phyloP scores from a whole-genome alignment of 805 yeast genomes.

The Komagataella populi region DNA sequence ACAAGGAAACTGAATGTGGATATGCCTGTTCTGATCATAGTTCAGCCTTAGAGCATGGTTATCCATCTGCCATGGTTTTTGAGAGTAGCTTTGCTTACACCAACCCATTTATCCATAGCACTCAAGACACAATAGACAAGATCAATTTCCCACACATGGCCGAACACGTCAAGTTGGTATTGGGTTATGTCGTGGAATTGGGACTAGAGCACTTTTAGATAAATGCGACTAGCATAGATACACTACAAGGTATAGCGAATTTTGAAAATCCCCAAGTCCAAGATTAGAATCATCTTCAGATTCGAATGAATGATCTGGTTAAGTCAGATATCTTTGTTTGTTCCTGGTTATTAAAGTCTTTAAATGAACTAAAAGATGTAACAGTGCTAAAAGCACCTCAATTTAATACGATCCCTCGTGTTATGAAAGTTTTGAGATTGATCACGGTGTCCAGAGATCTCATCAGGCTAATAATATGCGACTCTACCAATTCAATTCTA shows the following conservation, averaged over 20 bases:
- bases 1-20: slow-evolving; percentile 69
- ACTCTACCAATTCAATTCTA: slow-evolving; percentile 4
- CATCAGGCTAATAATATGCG: slow-evolving; percentile 3
- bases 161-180: slow-evolving; percentile 67
- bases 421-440: neutral
- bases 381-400: neutral
- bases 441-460: neutral
- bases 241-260: neutral
- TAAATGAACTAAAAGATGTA: neutral
- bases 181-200: slow-evolving; percentile 66
- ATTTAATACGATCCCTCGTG: neutral
- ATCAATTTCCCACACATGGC: slow-evolving; percentile 66
- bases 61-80: slow-evolving; percentile 70
- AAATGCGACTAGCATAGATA: neutral
- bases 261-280: neutral
- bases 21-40: slow-evolving; percentile 93
- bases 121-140: slow-evolving; percentile 69
- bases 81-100: slow-evolving; percentile 59
- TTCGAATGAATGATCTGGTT: neutral
- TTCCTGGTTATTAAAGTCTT: neutral
- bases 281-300: neutral
- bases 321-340: neutral
- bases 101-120: slow-evolving; percentile 63
- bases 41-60: slow-evolving; percentile 71
- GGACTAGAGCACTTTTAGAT: slow-evolving; percentile 8